A percentile compares a stretch with the other conserved stretches of the same genome.
These are phyloP conservation scores for Blastomyces parvus DNA, from an alignment of 2,329 filamentous ascomycete species.

Conservation along the genomic window DNA sequence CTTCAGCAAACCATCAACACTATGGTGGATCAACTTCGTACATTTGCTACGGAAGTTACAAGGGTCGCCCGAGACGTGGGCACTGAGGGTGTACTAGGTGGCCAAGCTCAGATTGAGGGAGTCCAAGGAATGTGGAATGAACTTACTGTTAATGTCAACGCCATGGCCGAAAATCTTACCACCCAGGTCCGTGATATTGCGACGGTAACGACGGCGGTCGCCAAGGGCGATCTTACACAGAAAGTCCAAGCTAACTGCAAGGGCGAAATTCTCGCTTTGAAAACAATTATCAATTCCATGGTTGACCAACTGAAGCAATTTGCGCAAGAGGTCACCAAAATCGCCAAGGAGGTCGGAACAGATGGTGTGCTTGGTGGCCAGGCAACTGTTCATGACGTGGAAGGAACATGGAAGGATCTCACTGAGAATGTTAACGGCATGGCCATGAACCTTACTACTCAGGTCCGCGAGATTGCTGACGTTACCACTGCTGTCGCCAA, in stretches of 20 bases:
- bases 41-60: slow-evolving; percentile 75
- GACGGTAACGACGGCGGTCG: slow-evolving; percentile 59
- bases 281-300: slow-evolving; percentile 99
- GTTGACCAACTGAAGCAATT: slow-evolving; percentile 96
- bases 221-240: slow-evolving; percentile 83
- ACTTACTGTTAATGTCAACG: slow-evolving; percentile 74
- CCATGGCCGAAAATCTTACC: slow-evolving; percentile 79
- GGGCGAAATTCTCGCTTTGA: slow-evolving; percentile 88
- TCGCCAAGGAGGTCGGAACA: slow-evolving; percentile 92
- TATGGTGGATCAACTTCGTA: slow-evolving; percentile 78
- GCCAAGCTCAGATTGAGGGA: slow-evolving; percentile 72
- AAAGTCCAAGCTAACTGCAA: slow-evolving; percentile 90
- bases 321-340: slow-evolving; percentile 90
- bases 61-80: slow-evolving; percentile 75
- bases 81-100: slow-evolving; percentile 72
- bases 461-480: slow-evolving; percentile 94
- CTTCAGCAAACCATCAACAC: slow-evolving; percentile 81
- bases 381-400: slow-evolving; percentile 89
- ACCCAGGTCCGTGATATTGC: slow-evolving; percentile 94
- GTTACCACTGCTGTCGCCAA: slow-evolving; percentile 92
- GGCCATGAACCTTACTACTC: slow-evolving; percentile 95
- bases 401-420: slow-evolving; percentile 93
- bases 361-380: slow-evolving; percentile 91
- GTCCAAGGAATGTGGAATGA: slow-evolving; percentile 87
- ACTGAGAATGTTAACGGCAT: slow-evolving; percentile 96